A percentile compares a stretch with the other conserved stretches of the same genome.
Conservation (phyloP, 140 eudicot genomes). For the Ambrosia hybrid region DNA sequence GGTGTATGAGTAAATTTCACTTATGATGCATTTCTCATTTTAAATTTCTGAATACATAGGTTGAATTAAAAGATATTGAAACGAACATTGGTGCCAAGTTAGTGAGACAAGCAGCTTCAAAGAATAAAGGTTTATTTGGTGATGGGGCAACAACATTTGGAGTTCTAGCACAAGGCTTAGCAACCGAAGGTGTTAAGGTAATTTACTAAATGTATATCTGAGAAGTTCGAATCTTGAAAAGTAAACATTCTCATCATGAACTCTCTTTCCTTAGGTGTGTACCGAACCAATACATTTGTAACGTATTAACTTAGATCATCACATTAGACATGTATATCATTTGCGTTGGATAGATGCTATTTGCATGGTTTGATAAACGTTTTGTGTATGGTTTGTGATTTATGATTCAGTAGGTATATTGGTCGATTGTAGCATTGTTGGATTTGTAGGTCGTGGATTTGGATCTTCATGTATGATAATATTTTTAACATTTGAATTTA, state of each 20-base stretch:
- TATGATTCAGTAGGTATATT: too few relatives aligned
- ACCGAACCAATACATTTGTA: too few relatives aligned
- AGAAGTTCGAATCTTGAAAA: not conserved
- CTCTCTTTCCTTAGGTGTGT: constrained; percentile 40
- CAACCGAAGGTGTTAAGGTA: constrained; percentile 74
- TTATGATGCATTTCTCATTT: too few relatives aligned
- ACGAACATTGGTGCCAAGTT: constrained; percentile 70
- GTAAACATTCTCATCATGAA: constrained; percentile 4
- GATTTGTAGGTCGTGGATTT: too few relatives aligned
- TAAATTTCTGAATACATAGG: constrained; percentile 32
- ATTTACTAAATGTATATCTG: not conserved
- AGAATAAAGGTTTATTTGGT: constrained; percentile 68
- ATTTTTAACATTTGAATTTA: too few relatives aligned
- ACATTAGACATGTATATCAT: too few relatives aligned
- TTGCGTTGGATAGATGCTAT: too few relatives aligned
- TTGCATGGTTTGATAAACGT: too few relatives aligned
- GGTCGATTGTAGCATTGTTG: too few relatives aligned
- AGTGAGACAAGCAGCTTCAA: constrained; percentile 71
- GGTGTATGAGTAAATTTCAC: not conserved
- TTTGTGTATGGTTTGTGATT: too few relatives aligned
- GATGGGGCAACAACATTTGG: constrained; percentile 69
- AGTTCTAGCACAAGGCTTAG: constrained; percentile 65
- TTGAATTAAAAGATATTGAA: constrained; percentile 67
- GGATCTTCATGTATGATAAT: too few relatives aligned
- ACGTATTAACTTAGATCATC: too few relatives aligned